Evolutionary conservation across 2,329 filamentous ascomycete genomes (phyloP).

Genomic region (Diplodia scrobiculata): DNA sequence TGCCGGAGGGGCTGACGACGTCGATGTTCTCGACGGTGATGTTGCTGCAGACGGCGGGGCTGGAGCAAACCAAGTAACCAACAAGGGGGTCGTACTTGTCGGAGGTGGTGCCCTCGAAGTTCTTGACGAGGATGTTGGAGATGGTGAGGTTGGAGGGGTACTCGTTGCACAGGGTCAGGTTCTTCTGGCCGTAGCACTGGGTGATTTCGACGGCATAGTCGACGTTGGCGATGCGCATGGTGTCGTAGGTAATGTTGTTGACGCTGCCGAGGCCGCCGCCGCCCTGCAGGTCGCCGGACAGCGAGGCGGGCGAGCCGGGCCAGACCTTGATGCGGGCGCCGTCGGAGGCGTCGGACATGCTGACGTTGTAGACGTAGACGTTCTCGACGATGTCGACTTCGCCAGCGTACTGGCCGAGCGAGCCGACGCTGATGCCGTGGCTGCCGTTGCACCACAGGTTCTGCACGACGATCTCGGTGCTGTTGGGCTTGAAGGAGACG

Average conservation of each 20-base stretch:
- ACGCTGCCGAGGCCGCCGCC: slow-evolving; percentile 66
- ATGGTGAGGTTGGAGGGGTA: slow-evolving; percentile 61
- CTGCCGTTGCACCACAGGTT: slow-evolving; percentile 68
- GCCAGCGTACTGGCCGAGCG: slow-evolving; percentile 66
- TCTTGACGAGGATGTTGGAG: slow-evolving; percentile 58
- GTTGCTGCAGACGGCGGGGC: slow-evolving; percentile 52
- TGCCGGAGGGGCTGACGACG: slow-evolving; percentile 48
- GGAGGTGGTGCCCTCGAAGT: slow-evolving; percentile 59
- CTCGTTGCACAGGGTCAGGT: slow-evolving; percentile 62
- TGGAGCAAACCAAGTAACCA: slow-evolving; percentile 51
- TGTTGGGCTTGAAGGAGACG: slow-evolving; percentile 74
- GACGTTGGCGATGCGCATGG: slow-evolving; percentile 62
- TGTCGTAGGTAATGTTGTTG: slow-evolving; percentile 67
- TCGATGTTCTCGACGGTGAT: slow-evolving; percentile 60
- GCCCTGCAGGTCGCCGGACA: slow-evolving; percentile 64
- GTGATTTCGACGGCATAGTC: slow-evolving; percentile 66
- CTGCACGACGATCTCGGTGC: slow-evolving; percentile 68
- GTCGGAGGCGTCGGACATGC: slow-evolving; percentile 53
- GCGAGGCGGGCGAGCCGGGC: slow-evolving; percentile 60
- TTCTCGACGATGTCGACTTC: slow-evolving; percentile 69
- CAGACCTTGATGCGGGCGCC: slow-evolving; percentile 75
- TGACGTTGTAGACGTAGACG: slow-evolving; percentile 55
- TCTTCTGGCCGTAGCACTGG: slow-evolving; percentile 67
- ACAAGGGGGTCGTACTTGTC: slow-evolving; percentile 47
- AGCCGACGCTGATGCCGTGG: slow-evolving; percentile 73